Percentiles rank a stretch among this genome's conserved stretches.
These are phyloP conservation scores for Pyricularia grisea DNA, from an alignment of 2,329 filamentous ascomycete species.

Conservation along the genomic window DNA sequence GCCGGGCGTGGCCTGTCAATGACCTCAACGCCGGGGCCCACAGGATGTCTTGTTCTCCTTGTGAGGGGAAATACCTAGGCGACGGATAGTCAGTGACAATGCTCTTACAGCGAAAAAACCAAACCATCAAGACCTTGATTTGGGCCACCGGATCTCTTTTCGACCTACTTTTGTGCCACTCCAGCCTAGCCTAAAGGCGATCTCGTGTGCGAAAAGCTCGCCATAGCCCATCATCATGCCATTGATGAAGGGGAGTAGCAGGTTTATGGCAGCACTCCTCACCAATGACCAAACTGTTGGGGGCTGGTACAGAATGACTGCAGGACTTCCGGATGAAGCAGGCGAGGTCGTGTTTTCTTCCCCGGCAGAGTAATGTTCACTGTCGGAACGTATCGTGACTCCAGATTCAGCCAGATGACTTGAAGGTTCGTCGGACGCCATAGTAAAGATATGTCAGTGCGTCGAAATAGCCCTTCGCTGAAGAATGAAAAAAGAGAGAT, in stretches of 20 bases:
- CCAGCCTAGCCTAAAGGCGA: conserved; percentile 89
- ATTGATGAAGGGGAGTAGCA: conserved; percentile 93
- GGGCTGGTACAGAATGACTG: conserved; percentile 78
- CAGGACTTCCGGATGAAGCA: conserved; percentile 52
- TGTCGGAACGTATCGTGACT: conserved; percentile 73
- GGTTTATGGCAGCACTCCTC: conserved; percentile 85
- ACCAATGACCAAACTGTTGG: conserved; percentile 81
- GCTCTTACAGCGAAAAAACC: not conserved
- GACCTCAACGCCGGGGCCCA: conserved; percentile 78
- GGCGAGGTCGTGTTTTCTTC: conserved; percentile 54
- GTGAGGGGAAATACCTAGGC: conserved; percentile 46
- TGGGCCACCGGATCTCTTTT: not conserved
- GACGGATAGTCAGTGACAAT: conserved; percentile 6
- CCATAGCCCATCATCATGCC: conserved; percentile 98
- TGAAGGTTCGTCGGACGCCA: conserved; percentile 41
- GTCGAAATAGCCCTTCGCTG: not conserved
- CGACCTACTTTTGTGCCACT: conserved; percentile 75
- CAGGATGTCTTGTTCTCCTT: conserved; percentile 53
- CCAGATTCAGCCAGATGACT: conserved; percentile 60
- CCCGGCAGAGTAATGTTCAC: conserved; percentile 67
- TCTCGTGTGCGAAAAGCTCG: conserved; percentile 92
- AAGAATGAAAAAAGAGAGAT: not conserved
- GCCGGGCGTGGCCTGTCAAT: conserved; percentile 52
- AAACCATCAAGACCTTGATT: not conserved
- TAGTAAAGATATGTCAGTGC: conserved; percentile 19